Evolutionary conservation across 176 grass and related monocot species (phyloP).

Genomic region (Avena atlantica): DNA sequence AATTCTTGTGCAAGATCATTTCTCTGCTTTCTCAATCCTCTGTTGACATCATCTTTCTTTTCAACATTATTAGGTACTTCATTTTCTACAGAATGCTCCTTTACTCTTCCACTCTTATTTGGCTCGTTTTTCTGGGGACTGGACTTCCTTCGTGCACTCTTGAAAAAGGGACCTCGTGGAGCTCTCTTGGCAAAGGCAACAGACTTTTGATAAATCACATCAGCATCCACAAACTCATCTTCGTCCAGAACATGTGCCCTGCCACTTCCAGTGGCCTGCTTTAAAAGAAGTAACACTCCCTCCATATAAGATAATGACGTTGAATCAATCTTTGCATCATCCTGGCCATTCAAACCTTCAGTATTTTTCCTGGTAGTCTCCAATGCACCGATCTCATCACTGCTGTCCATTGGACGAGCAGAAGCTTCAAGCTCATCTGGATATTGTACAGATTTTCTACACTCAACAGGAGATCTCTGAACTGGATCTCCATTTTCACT

Average conservation of each 20-base stretch:
- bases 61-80: conserved; percentile 29
- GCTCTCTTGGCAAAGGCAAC: conserved; percentile 68
- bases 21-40: conserved; percentile 42
- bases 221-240: conserved; percentile 59
- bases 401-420: not conserved
- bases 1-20: conserved; percentile 53
- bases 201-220: conserved; percentile 68
- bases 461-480: conserved; percentile 20
- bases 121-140: not conserved
- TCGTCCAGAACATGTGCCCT: conserved; percentile 62
- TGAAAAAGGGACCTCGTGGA: conserved; percentile 49
- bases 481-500: conserved; percentile 31
- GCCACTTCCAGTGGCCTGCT: conserved; percentile 68
- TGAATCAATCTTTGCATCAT: conserved; percentile 26
- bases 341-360: conserved; percentile 33
- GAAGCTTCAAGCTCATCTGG: conserved; percentile 41
- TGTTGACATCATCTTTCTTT: conserved; percentile 40
- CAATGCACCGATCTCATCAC: conserved; percentile 32
- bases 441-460: conserved; percentile 37
- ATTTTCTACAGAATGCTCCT: conserved; percentile 42
- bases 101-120: conserved; percentile 38
- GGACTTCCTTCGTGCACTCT: conserved; percentile 45
- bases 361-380: conserved; percentile 13
- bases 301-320: conserved; percentile 52
- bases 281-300: conserved; percentile 66